Evolutionary conservation across 495 filamentous ascomycete genomes (phyloP), one percentile per base, ranked within the genome.

Genomic region (Saxophila tyrrhenica): DNA sequence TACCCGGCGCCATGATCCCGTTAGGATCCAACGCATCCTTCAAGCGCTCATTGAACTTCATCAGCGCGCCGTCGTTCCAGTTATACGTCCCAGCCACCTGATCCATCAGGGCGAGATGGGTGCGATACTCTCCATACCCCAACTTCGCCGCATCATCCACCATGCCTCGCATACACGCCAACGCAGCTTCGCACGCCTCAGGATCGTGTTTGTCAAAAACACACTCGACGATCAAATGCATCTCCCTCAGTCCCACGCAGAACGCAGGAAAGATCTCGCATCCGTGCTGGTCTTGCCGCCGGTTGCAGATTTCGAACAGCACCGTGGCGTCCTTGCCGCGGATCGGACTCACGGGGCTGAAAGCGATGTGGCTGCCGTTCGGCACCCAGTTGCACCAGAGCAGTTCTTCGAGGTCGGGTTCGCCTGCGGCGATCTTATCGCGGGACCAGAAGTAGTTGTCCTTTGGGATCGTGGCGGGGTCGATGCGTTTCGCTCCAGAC

Each of bases 21-120:
- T 80, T 80, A 1, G 76, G 77, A 65, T 81, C 78, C 17, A 81
- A 57, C 15, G 74, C 71, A 53, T 82, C 70, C 69, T 80, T 80
- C 11, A 80, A 49, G 32, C 54, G 67, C 70, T 80, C 73, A 52
- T 77, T 75, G 39, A 79, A 69, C 50, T 68, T 67, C 73, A 75
- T 75, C 50, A 75, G 54, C 3, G 73, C 73, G 23, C 70, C 67
- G 48, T 77, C 68, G 55, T 76, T 76, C 66, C 69, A 81, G 45
- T 64, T 72, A 60, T 82, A 83, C 17, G 76, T 79, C 13, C 64
- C 69, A 0, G 75, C 73, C 11, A 83, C 72, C 64, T 79, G 77
- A 59, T 82, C 73, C 74, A 72, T 75, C 63, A 79, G 65, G 22
- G 73, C 68, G 10, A 83, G 54, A 63, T 82, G 78, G 1, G 78